Percentiles rank a stretch among this genome's conserved stretches.
These are phyloP conservation scores for Discostella stelligera DNA, from an alignment of 352 stramenopile genomes.

Conservation along the genomic window DNA sequence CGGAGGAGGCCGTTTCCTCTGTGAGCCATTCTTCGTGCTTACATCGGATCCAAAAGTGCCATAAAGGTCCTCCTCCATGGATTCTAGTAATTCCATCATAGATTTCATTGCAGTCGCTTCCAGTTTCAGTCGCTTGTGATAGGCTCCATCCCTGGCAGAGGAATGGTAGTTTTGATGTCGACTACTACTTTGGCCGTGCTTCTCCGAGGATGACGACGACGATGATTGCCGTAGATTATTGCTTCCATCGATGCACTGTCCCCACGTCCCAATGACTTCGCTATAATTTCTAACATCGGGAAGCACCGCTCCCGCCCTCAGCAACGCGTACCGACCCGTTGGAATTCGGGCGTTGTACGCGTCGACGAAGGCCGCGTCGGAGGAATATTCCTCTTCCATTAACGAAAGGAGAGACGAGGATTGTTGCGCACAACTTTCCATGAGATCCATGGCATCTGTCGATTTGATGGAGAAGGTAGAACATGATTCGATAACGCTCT, in stretches of 20 bases:
- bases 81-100: constrained; percentile 51
- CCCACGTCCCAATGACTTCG: constrained; percentile 38
- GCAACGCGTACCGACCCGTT: constrained; percentile 20
- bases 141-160: constrained; percentile 18
- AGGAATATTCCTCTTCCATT: constrained; percentile 44
- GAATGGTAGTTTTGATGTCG: not conserved
- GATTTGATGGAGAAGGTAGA: constrained; percentile 31
- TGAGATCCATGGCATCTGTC: constrained; percentile 25
- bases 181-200: not conserved
- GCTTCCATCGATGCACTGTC: constrained; percentile 36
- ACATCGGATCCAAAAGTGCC: constrained; percentile 3
- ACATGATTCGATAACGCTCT: constrained; percentile 37
- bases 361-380: constrained; percentile 31
- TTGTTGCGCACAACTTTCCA: constrained; percentile 31
- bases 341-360: constrained; percentile 36
- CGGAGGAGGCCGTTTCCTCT: constrained; percentile 34
- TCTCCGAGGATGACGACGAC: too few species aligned
- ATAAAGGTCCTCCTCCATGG: constrained; percentile 49
- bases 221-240: not conserved
- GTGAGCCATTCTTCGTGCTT: not conserved
- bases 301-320: constrained; percentile 21
- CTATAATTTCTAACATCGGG: constrained; percentile 45
- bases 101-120: constrained; percentile 40
- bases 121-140: constrained; percentile 38
- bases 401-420: constrained; percentile 19